Evolutionary conservation across 225 moss, liverwort and hornwort species (phyloP).

Genomic region (Marchantia paleacea): DNA sequence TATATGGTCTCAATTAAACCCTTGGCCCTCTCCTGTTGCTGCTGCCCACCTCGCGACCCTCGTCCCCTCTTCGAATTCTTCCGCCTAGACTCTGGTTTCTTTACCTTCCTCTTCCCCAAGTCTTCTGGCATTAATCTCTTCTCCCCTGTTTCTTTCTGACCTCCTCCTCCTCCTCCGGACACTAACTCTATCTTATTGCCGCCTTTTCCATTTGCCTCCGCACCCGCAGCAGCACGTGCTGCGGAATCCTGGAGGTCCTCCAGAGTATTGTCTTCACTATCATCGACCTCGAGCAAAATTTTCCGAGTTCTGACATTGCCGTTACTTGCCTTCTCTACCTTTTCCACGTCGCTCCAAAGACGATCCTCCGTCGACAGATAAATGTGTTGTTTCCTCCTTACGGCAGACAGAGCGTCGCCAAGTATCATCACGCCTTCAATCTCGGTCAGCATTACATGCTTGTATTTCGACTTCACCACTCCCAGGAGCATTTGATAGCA

Average conservation of each 20-base stretch:
- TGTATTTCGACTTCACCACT: slow-evolving; percentile 27
- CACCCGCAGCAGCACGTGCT: background rate
- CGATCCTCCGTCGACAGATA: slow-evolving; percentile 28
- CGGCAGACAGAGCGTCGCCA: slow-evolving; percentile 20
- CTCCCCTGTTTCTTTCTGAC: slow-evolving; percentile 11
- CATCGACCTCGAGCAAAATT: slow-evolving; percentile 18
- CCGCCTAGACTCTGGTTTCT: slow-evolving; percentile 23
- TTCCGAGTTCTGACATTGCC: slow-evolving; percentile 9
- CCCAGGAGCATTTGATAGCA: slow-evolving; percentile 33
- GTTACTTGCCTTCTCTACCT: background rate
- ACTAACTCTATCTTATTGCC: background rate
- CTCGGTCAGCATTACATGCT: slow-evolving; percentile 29
- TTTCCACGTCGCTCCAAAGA: slow-evolving; percentile 26
- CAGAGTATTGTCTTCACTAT: background rate
- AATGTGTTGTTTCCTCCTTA: slow-evolving; percentile 21
- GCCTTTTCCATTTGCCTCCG: background rate
- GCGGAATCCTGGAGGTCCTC: background rate
- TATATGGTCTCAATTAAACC: slow-evolving; percentile 27
- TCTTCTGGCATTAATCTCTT: background rate
- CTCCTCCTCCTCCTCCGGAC: background rate
- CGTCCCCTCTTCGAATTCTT: slow-evolving; percentile 19
- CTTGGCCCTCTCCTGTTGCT: slow-evolving; percentile 14
- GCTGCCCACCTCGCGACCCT: background rate
- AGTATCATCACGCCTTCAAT: slow-evolving; percentile 23
- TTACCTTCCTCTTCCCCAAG: slow-evolving; percentile 7